A percentile compares a stretch with the other conserved stretches of the same genome.
These are phyloP conservation scores for Ensete glaucum DNA, from an alignment of 176 grass and related monocot species.

Conservation along the genomic window DNA sequence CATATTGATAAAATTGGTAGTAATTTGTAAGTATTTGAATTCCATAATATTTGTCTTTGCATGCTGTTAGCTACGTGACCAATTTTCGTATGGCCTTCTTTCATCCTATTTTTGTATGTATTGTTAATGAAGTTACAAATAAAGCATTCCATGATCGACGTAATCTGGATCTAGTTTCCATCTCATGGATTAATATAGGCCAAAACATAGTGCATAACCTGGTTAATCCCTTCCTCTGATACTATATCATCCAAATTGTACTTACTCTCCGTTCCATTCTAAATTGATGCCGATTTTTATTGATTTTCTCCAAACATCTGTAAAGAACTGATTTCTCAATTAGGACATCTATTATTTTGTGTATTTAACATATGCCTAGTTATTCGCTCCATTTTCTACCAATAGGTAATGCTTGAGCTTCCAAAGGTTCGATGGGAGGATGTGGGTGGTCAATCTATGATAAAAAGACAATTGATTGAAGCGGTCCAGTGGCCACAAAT, in stretches of 20 bases:
- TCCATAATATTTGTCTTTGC: neutral
- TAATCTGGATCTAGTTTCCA: no score
- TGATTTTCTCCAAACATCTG: neutral
- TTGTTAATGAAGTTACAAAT: neutral
- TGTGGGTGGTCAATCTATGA: slow-evolving; percentile 70
- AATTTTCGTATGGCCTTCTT: neutral
- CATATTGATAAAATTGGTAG: neutral
- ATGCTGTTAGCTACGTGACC: neutral
- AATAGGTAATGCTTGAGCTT: slow-evolving; percentile 82
- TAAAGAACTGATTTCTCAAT: neutral
- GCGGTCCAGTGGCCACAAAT: slow-evolving; percentile 68
- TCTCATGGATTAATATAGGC: neutral
- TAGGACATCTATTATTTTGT: neutral
- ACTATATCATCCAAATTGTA: no score
- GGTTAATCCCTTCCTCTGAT: no score
- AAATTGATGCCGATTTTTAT: neutral
- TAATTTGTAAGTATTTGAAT: neutral
- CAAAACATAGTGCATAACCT: neutral
- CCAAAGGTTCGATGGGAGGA: slow-evolving; percentile 79
- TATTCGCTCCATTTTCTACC: slow-evolving; percentile 6
- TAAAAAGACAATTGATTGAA: slow-evolving; percentile 83
- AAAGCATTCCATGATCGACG: neutral
- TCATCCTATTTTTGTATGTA: neutral
- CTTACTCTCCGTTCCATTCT: neutral
- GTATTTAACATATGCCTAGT: neutral